phyloP scores from a whole-genome alignment of 495 filamentous ascomycete genomes.

The Talaromyces trachyspermus region DNA sequence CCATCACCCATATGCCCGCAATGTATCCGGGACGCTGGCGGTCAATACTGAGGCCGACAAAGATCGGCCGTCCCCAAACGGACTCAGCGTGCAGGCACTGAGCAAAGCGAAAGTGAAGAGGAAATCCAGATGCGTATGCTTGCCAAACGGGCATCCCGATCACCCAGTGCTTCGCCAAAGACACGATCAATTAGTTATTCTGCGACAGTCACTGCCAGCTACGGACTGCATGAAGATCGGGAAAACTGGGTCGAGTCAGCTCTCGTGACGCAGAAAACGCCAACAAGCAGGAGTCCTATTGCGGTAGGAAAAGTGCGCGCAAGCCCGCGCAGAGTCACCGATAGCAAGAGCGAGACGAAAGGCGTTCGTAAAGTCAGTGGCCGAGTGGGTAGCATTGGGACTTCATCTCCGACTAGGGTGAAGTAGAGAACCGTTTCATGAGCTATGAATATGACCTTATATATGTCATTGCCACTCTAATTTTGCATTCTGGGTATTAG shows the following conservation, averaged over 20 bases:
- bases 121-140: constrained; percentile 68
- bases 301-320: constrained; percentile 66
- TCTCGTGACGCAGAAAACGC: constrained; percentile 53
- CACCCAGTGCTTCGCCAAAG: constrained; percentile 33
- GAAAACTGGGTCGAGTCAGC: constrained; percentile 38
- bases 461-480: not conserved
- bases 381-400: constrained; percentile 73
- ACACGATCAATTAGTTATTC: constrained; percentile 42
- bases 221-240: constrained; percentile 36
- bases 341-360: constrained; percentile 45
- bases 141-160: constrained; percentile 49
- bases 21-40: constrained; percentile 31
- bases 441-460: constrained; percentile 7
- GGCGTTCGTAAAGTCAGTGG: constrained; percentile 89
- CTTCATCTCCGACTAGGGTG: constrained; percentile 21
- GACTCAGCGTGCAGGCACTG: constrained; percentile 32
- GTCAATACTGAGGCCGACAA: constrained; percentile 27
- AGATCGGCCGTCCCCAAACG: constrained; percentile 29
- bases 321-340: constrained; percentile 53
- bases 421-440: constrained; percentile 12
- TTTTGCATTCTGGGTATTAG: constrained; percentile 6
- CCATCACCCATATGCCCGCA: constrained; percentile 47
- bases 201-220: constrained; percentile 39
- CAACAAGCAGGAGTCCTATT: constrained; percentile 55
- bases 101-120: constrained; percentile 65